Evolutionary conservation across 306 rosid genomes (phyloP), one percentile per base, ranked within the genome.

Genomic region (Neltuma alba): DNA sequence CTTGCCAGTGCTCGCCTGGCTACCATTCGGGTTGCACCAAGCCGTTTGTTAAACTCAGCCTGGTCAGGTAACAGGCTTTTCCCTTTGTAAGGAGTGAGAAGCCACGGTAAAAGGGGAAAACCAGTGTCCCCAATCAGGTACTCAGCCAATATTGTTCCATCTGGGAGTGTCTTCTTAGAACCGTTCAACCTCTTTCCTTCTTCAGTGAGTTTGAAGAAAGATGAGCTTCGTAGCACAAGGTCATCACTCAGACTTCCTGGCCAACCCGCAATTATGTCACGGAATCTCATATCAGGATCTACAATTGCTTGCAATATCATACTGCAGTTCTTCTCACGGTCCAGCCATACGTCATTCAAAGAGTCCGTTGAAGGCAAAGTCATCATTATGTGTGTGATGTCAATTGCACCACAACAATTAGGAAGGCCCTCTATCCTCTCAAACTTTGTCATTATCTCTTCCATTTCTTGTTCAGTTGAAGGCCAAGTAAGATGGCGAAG

Each of bases 371-470:
- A 70, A 41, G 97, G 97, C 77, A 89, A 86, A 75, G 97, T 92
- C 98, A 94, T 94, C 89, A 86, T 67, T 79, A 94, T 81, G 85
- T 94, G 97, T 15, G 98, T 92, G 52, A 79, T 87, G 83, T 91
- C 98, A 48, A 94, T 34, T 44, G 93, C 93, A 60, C 98, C 98
- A n/a, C 96, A 91, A 50, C 98, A 94, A 79, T 92, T 94, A 75
- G 94, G 84, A 75, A 94, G 93, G 70, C 94, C 96, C 7, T 60
- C 40, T 15, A 91, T 88, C 64, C 80, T 84, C 89, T 88, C 89
- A 70, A 91, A 94, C 85, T 92, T 91, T 27, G 87, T 74, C 87
- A 89, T 94, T 40, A 91, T 82, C 82, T 80, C 74, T 41, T 89
- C 89, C 94, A 92, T 91, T 76, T 79, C 94, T 41, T 8, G 58